Conservation (phyloP, 768 basidiomycete genomes). For the Lactifluus piperatus region DNA sequence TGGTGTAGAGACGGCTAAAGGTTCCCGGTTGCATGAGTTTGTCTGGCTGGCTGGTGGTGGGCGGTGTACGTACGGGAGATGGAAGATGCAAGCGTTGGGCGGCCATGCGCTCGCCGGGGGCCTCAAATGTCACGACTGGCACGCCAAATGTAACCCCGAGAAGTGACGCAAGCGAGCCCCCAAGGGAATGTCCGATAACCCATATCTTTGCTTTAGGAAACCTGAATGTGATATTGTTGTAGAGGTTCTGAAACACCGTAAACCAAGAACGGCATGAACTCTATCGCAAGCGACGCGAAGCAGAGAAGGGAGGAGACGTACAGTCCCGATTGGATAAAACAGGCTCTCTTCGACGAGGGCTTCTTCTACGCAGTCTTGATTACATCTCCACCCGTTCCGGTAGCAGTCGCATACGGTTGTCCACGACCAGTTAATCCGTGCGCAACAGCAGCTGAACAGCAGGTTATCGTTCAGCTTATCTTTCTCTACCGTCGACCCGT, state of each 20-base stretch:
- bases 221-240: constrained; percentile 84
- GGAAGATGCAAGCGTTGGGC: constrained; percentile 80
- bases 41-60: too few relatives aligned
- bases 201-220: constrained; percentile 88
- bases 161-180: constrained; percentile 81
- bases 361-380: constrained; percentile 69
- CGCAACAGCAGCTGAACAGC: constrained; percentile 93
- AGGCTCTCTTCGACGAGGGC: constrained; percentile 73
- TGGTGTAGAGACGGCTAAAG: constrained; percentile 58
- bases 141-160: constrained; percentile 84
- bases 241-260: constrained; percentile 57
- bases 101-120: constrained; percentile 54
- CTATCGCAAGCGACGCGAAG: too few relatives aligned
- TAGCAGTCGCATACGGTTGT: constrained; percentile 86
- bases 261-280: too few relatives aligned
- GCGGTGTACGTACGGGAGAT: constrained; percentile 47
- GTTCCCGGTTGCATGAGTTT: too few relatives aligned
- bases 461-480: constrained; percentile 95
- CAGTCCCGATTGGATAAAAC: constrained; percentile 82
- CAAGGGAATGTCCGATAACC: constrained; percentile 79
- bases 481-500: constrained; percentile 76
- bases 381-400: constrained; percentile 65
- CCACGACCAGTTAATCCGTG: constrained; percentile 89
- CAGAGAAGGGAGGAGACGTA: constrained; percentile 30
- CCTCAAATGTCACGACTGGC: constrained; percentile 86